Percentiles rank a stretch among this genome's conserved stretches.
phyloP scores from a whole-genome alignment of 345 rosid genomes.

The Corchorus olitorius region DNA sequence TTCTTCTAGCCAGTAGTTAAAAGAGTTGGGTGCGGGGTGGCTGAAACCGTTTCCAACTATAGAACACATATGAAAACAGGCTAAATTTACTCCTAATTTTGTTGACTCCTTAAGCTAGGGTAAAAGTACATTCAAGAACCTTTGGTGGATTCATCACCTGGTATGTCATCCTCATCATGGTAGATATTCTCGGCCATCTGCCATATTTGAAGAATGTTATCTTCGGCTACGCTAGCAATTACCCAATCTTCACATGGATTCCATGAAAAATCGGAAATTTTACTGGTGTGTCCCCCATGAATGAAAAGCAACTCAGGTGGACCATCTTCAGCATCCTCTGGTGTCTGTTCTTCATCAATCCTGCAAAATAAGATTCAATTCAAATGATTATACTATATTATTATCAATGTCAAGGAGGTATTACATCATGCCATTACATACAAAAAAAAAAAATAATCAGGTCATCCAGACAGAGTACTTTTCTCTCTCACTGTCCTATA shows the following conservation, averaged over 20 bases:
- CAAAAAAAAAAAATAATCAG: neutral
- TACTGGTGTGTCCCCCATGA: conserved; percentile 99
- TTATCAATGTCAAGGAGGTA: neutral
- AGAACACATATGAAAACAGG: conserved; percentile 10
- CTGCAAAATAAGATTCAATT: conserved; percentile 28
- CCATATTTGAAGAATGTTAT: conserved; percentile 98
- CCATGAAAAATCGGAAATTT: conserved; percentile 98
- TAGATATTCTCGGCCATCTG: conserved; percentile 99
- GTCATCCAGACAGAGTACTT: neutral
- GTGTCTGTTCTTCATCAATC: conserved; percentile 75
- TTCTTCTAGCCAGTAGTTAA: too few relatives aligned
- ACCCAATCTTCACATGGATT: conserved; percentile 99
- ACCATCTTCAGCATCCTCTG: conserved; percentile 97
- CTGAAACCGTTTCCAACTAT: neutral
- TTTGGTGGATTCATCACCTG: conserved; percentile 74
- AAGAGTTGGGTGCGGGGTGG: neutral
- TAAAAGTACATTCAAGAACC: conserved; percentile 34
- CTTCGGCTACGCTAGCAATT: conserved; percentile 93
- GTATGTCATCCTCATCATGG: conserved; percentile 93
- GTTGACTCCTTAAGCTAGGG: neutral
- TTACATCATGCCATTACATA: neutral
- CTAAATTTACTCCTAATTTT: conserved; percentile 2
- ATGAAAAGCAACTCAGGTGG: conserved; percentile 97
- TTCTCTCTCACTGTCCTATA: neutral
- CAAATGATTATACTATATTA: neutral